phyloP scores from a whole-genome alignment of 192 early-diverging fungal species.

The Rhizoclosmatium globosum region DNA sequence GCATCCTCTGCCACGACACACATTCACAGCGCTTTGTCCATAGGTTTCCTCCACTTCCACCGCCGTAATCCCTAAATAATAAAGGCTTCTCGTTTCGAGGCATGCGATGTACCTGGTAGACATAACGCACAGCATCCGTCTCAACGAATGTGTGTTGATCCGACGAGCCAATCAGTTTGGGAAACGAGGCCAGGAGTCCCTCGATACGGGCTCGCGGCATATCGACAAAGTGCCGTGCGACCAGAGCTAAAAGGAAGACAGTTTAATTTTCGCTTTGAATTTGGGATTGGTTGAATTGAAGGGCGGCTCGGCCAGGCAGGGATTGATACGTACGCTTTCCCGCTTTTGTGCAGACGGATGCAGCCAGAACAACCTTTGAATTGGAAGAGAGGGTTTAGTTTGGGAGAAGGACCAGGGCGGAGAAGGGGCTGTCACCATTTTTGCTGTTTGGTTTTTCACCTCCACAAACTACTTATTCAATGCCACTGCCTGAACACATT shows the following conservation, averaged over 20 bases:
- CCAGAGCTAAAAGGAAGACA: conserved; percentile 37
- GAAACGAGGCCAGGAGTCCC: conserved; percentile 94
- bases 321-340: conserved; percentile 80
- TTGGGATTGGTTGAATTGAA: no score
- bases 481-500: conserved; percentile 18
- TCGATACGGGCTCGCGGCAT: conserved; percentile 97
- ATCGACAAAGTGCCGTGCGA: conserved; percentile 93
- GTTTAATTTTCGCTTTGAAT: no score
- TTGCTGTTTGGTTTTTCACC: neutral
- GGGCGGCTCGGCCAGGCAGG: neutral
- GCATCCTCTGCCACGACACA: neutral
- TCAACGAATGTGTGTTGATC: conserved; percentile 98
- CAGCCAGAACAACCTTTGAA: conserved; percentile 88
- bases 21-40: neutral
- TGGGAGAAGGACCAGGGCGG: neutral
- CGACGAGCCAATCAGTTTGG: conserved; percentile 88
- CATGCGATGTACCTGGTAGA: conserved; percentile 75
- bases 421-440: neutral
- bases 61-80: neutral
- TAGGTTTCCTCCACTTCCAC: no score
- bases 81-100: neutral
- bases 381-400: conserved; percentile 16
- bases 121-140: conserved; percentile 95
- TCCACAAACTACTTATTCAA: neutral
- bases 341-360: conserved; percentile 90